Percentiles rank a stretch among this genome's conserved stretches.
Conservation (phyloP, 176 grass and related monocot genomes). For the Rhipidocladum racemiflorum region DNA sequence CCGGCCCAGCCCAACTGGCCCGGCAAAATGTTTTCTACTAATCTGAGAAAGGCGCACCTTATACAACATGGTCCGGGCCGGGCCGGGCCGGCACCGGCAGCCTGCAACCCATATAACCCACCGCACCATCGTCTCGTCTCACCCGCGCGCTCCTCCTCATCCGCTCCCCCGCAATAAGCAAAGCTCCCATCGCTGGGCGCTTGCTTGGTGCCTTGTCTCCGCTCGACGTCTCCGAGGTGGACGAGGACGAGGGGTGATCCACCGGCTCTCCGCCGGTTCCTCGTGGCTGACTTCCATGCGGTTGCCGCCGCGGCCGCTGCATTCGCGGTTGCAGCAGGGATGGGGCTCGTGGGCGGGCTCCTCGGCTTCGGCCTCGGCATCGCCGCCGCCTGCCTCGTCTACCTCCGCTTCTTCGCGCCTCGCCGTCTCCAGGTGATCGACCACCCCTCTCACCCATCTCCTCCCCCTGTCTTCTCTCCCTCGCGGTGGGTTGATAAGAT, state of each 20-base stretch:
- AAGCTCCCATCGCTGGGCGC: not conserved
- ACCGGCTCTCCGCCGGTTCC: not conserved
- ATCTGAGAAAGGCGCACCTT: no score
- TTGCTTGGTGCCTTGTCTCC: not conserved
- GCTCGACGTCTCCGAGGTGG: constrained; percentile 15
- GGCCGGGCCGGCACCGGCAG: not conserved
- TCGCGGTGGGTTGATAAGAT: not conserved
- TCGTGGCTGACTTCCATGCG: not conserved
- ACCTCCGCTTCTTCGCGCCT: constrained; percentile 37
- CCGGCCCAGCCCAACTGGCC: no score
- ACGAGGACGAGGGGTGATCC: not conserved
- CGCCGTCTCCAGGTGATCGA: constrained; percentile 32
- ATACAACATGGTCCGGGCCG: no score
- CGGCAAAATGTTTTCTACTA: no score
- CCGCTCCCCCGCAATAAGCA: not conserved
- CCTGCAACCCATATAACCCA: not conserved
- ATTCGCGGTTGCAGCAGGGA: not conserved
- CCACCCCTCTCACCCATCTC: no score
- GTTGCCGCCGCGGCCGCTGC: not conserved
- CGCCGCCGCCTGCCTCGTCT: constrained; percentile 37
- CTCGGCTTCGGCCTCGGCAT: constrained; percentile 47
- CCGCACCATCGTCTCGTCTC: no score
- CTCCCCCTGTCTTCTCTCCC: not conserved
- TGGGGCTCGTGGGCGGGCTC: constrained; percentile 40
- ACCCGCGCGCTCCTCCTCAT: not conserved